Evolutionary conservation across 352 stramenopile genomes (phyloP).

Genomic region (Pythium sp.): DNA sequence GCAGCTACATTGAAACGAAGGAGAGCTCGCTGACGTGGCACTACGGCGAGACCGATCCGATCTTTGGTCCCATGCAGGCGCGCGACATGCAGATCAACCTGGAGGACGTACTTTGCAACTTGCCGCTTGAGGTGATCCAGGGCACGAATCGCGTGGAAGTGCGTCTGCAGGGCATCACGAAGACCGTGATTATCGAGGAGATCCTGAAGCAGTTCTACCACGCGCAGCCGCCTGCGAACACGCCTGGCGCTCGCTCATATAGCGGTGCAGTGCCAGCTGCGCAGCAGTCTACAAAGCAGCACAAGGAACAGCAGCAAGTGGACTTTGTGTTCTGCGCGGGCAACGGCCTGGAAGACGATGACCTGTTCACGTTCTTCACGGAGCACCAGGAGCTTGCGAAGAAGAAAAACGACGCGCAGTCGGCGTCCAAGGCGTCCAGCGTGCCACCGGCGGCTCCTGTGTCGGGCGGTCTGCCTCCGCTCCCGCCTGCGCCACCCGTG

Average conservation of each 20-base stretch:
- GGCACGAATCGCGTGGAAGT: conserved; percentile 80
- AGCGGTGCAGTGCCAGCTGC: conserved; percentile 58
- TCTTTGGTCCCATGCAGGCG: conserved; percentile 85
- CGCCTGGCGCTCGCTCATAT: conserved; percentile 76
- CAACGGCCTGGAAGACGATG: conserved; percentile 82
- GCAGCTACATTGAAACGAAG: conserved; percentile 81
- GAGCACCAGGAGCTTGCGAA: conserved; percentile 49
- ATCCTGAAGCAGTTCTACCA: conserved; percentile 48
- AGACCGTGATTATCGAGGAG: conserved; percentile 70
- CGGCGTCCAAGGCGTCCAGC: neutral
- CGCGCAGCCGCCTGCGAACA: conserved; percentile 46
- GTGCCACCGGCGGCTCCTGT: conserved; percentile 1
- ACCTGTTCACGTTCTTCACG: conserved; percentile 85
- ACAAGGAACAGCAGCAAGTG: conserved; percentile 28
- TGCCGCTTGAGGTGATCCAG: conserved; percentile 86
- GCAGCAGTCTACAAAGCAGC: conserved; percentile 20
- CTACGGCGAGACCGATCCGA: conserved; percentile 79
- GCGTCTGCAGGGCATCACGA: conserved; percentile 74
- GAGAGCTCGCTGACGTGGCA: conserved; percentile 86
- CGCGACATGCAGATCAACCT: conserved; percentile 89
- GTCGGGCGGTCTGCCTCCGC: conserved; percentile 8
- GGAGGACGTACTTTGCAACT: conserved; percentile 77
- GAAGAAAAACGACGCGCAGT: conserved; percentile 18
- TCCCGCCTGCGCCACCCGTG: conserved; percentile 15
- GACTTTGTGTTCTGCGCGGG: conserved; percentile 88